Evolutionary conservation across 1,284 basidiomycete species (phyloP), one percentile per base, ranked within the genome.

Genomic region (Wolfiporia cocos): DNA sequence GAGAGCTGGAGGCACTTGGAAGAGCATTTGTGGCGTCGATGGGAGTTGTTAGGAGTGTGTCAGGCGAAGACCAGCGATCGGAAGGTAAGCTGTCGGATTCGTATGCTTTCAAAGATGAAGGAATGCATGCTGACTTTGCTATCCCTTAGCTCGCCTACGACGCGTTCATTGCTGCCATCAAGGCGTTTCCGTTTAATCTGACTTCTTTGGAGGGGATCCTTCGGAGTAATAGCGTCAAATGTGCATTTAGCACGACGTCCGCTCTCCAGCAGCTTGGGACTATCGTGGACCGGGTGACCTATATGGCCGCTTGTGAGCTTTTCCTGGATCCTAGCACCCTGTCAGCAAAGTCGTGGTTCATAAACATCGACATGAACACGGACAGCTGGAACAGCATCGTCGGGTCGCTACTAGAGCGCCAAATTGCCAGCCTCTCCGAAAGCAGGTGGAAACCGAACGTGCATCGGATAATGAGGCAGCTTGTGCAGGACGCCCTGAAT

Each of bases 31-130:
- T 77, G 74, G 49, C 71, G 79, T 30, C 67, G 89, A 30, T 90
- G 79, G 71, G 88, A 92, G 60, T 63, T 92, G n/a, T 66, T 92
- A 18, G 87, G 76, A 0, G 76, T 82, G 2, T 90, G 86, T 56
- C 78, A 78, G 55, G 70, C 73, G 30, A 90, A 86, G 59, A 79
- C 77, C 32, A 80, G 79, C 0, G 81, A 92, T 53, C 69, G 82
- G 15, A 76, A 74, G 72, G 82, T 81, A 34, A 12, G 67, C 54
- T 23, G 19, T 30, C 19, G 15, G n/a, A n/a, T 40, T 11, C 34
- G 11, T 22, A 24, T 22, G 30, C 7, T n/a, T n/a, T n/a, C n/a
- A n/a, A n/a, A n/a, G n/a, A n/a, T n/a, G n/a, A n/a, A n/a, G n/a
- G n/a, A n/a, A n/a, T n/a, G n/a, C n/a, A n/a, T n/a, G n/a, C 41